Base-by-base conservation (phyloP, 164 flowering plant genomes). In the Sextonia rubra region DNA sequence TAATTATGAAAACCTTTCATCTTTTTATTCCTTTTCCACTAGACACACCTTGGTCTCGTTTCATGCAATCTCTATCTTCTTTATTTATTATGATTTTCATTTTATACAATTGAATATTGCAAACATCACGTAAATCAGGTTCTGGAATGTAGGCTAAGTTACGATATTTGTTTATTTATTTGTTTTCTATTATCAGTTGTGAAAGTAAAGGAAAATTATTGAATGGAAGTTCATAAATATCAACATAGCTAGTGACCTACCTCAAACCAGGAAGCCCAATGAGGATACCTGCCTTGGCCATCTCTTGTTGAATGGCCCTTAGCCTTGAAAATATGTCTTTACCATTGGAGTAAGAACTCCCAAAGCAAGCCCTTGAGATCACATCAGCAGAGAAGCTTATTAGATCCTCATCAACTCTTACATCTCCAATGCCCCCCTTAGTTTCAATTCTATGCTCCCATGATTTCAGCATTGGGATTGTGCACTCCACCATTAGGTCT, bases 371-470 rank as follows among this genome's bases (percentile, higher is more conserved):
- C 67, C 69, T 74, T 2, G 80, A 79, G 75, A 82, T 79, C 7
- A 82, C 74, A 72, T 79, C 82, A 11, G 76, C 81, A 2, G 85
- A 80, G 58, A 80, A 82, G 56, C 69, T 76, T 71, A 80, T 80
- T 81, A 84, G 18, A 48, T 74, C 73, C 22, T 64, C 79, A 44
- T 86, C 87, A 24, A 84, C 70, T 11, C 69, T 74, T 15, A 85
- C 69, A 0, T 82, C 83, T 20, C 70, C 84, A 64, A 72, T 56
- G 23, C 83, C 86, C 4, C 83, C 86, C 14, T 60, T 72, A 17
- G 17, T 48, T 22, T 81, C 81, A 71, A 84, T 72, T 64, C 47
- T 37, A 20, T 22, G 27, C 24, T 79, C 77, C 89, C 89, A 88
- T n/a, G 78, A 71, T n/a, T 78, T 69, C 47, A 85, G 18, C 20